Conservation (phyloP, 441 rosid genomes). For the Capsella rubella region DNA sequence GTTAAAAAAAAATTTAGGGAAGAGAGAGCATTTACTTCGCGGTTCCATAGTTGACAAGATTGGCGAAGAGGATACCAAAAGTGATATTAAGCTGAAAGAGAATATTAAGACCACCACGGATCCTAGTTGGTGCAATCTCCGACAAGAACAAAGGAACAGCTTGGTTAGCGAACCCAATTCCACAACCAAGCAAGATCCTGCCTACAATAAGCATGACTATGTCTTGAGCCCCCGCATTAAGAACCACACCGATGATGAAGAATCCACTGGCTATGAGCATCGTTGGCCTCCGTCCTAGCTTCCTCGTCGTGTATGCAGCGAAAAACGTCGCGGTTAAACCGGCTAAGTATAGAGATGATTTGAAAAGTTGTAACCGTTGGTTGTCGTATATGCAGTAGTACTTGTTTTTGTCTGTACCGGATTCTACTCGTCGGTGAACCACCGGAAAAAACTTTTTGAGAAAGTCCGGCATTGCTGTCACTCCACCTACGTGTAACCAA, state of each 20-base stretch:
- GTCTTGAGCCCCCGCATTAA: constrained; percentile 78
- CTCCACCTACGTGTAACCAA: constrained; percentile 64
- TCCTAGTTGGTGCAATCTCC: constrained; percentile 89
- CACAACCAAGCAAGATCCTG: constrained; percentile 85
- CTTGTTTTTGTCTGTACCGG: constrained; percentile 41
- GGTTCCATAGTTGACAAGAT: constrained; percentile 84
- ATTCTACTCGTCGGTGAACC: constrained; percentile 53
- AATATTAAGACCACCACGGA: constrained; percentile 87
- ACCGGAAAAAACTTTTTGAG: constrained; percentile 77
- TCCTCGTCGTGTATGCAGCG: constrained; percentile 87
- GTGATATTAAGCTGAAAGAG: constrained; percentile 91
- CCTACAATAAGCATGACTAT: constrained; percentile 88
- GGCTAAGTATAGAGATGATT: constrained; percentile 86
- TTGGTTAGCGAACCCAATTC: constrained; percentile 93
- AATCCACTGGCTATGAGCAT: constrained; percentile 85
- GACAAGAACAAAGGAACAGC: constrained; percentile 91
- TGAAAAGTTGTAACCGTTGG: constrained; percentile 81
- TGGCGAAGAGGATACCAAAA: constrained; percentile 88
- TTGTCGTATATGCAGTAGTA: constrained; percentile 91
- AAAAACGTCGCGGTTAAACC: constrained; percentile 83
- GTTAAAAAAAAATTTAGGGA: background rate
- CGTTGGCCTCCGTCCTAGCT: constrained; percentile 69
- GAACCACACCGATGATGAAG: constrained; percentile 65
- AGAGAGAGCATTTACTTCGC: constrained; percentile 59
- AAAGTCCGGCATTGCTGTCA: constrained; percentile 78